Evolutionary conservation across 306 rosid species (phyloP).

Genomic region (Morella rubra): DNA sequence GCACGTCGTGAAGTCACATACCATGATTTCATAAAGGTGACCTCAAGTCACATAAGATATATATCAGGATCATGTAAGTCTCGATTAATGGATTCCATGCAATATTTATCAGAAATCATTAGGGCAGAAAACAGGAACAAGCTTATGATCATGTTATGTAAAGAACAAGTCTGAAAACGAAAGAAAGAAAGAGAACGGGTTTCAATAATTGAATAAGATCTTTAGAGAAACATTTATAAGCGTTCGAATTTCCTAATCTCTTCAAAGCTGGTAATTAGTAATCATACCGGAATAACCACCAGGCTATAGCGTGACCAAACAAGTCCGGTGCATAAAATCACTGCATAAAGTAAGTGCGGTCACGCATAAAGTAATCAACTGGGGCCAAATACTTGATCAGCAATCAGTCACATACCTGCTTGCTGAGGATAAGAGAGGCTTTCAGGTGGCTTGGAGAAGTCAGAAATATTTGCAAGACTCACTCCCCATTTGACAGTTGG

Average conservation of each 20-base stretch:
- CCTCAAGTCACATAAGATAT: too few relatives aligned
- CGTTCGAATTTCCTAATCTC: neutral
- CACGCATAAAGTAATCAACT: too few relatives aligned
- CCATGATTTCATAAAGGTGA: too few relatives aligned
- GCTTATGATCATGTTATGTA: too few relatives aligned
- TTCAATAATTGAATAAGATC: neutral
- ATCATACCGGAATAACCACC: conserved; percentile 26
- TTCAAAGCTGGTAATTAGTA: neutral
- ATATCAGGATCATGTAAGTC: too few relatives aligned
- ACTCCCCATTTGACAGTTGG: conserved; percentile 99
- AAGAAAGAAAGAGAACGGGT: neutral
- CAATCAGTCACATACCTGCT: conserved; percentile 48
- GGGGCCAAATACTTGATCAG: too few relatives aligned
- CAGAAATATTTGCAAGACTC: conserved; percentile 92
- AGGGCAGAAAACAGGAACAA: too few relatives aligned
- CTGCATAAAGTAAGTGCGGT: neutral
- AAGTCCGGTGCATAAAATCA: conserved; percentile 20
- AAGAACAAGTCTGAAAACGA: neutral
- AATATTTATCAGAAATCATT: too few relatives aligned
- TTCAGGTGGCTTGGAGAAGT: conserved; percentile 89
- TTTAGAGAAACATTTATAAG: neutral
- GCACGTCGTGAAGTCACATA: too few relatives aligned
- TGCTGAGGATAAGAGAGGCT: conserved; percentile 94
- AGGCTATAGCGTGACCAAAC: conserved; percentile 26
- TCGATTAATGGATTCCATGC: too few relatives aligned